phyloP scores from a whole-genome alignment of 202 grass and related monocot genomes.

The Carex arenaria region DNA sequence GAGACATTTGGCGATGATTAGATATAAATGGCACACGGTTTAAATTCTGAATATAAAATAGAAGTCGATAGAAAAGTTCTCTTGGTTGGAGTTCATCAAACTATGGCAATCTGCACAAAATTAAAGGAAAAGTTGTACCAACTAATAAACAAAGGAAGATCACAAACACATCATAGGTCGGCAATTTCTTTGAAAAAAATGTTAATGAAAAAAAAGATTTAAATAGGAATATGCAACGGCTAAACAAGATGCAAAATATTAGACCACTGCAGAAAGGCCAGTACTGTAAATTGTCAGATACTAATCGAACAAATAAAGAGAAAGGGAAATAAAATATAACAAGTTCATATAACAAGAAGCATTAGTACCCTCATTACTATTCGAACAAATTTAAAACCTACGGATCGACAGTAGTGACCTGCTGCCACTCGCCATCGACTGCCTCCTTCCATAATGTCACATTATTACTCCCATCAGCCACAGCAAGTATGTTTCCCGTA shows the following conservation, averaged over 20 bases:
- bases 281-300: background rate
- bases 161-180: background rate
- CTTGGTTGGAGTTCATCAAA: too few species aligned
- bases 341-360: background rate
- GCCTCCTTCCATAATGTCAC: slow-evolving; percentile 80
- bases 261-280: background rate
- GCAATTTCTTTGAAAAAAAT: background rate
- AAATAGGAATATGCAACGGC: background rate
- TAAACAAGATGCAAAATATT: background rate
- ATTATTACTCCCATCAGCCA: slow-evolving; percentile 70
- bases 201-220: background rate
- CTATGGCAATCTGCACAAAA: too few species aligned
- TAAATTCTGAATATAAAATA: too few species aligned
- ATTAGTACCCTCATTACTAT: background rate
- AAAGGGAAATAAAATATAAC: background rate
- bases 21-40: too few species aligned
- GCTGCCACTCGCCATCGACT: slow-evolving; percentile 70
- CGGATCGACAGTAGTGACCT: slow-evolving; percentile 67
- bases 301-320: background rate
- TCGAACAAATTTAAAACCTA: slow-evolving; percentile 13
- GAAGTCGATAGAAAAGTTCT: too few species aligned
- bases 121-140: background rate
- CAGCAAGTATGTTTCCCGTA: slow-evolving; percentile 67
- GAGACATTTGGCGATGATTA: too few species aligned
- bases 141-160: background rate